phyloP scores from a whole-genome alignment of 2,329 filamentous ascomycete species.

The Colletotrichum tofieldiae region DNA sequence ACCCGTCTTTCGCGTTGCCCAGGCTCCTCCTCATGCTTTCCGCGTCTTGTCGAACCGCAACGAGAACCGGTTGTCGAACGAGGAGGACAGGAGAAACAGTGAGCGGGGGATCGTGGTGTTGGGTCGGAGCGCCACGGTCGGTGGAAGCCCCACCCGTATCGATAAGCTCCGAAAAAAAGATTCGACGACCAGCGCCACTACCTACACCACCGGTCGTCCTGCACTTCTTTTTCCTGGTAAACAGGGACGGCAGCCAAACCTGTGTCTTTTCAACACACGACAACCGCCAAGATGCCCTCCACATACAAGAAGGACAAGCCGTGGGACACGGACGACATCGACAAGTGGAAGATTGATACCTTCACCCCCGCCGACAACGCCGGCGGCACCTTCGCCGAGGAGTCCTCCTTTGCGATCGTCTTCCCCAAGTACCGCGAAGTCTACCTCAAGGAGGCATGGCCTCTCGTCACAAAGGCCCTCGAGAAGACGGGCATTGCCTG shows the following conservation, averaged over 20 bases:
- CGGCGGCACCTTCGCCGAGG: constrained; percentile 90
- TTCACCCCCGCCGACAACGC: constrained; percentile 91
- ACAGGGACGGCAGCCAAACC: constrained; percentile 2
- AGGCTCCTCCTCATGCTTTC: background rate
- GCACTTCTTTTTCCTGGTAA: constrained; percentile 10
- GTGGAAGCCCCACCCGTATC: constrained; percentile 8
- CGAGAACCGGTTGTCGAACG: background rate
- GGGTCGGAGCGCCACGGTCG: background rate
- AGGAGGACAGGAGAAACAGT: background rate
- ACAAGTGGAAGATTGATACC: constrained; percentile 94
- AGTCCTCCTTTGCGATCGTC: constrained; percentile 88
- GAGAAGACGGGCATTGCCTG: constrained; percentile 92
- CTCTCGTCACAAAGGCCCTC: constrained; percentile 87
- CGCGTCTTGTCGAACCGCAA: background rate
- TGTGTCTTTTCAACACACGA: constrained; percentile 14
- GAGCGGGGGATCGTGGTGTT: background rate
- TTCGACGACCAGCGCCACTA: constrained; percentile 10
- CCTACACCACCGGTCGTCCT: background rate
- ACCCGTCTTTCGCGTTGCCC: background rate
- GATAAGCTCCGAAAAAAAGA: constrained; percentile 20
- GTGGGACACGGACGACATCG: constrained; percentile 97
- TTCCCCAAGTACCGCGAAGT: constrained; percentile 98
- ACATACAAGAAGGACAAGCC: constrained; percentile 92
- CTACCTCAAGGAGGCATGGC: constrained; percentile 94
- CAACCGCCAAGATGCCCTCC: constrained; percentile 77